These are phyloP conservation scores for Tardiomyces depauwii DNA, from an alignment of 1,139 yeast species.

Conservation along the genomic window DNA sequence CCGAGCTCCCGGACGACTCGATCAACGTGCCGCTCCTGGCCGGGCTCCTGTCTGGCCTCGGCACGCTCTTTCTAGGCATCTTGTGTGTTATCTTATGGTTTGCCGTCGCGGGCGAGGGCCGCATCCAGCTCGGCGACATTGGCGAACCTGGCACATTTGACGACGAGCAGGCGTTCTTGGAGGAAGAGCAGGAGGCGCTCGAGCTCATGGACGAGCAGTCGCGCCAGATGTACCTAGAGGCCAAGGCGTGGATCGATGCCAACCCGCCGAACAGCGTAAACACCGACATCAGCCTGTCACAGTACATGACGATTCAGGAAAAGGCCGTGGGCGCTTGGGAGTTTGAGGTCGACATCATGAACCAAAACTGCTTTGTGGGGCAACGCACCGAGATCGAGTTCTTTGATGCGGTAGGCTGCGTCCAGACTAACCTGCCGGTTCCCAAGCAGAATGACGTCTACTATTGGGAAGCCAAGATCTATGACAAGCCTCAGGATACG, in stretches of 20 bases:
- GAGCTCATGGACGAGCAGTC: constrained; percentile 47
- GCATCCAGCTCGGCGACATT: constrained; percentile 28
- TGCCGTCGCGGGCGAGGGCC: constrained; percentile 21
- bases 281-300: constrained; percentile 32
- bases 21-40: constrained; percentile 16
- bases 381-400: constrained; percentile 74
- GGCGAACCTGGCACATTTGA: constrained; percentile 47
- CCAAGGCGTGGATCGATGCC: constrained; percentile 37
- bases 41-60: constrained; percentile 27
- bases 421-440: constrained; percentile 77
- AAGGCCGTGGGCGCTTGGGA: constrained; percentile 94
- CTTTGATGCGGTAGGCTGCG: constrained; percentile 53
- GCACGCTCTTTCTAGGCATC: constrained; percentile 22
- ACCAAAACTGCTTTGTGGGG: constrained; percentile 48
- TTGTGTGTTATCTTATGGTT: constrained; percentile 24
- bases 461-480: constrained; percentile 77
- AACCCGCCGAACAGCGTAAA: constrained; percentile 34
- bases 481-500: constrained; percentile 46
- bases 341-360: constrained; percentile 57
- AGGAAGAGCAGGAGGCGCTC: constrained; percentile 63
- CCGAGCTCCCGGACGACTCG: background rate
- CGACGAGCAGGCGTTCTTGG: constrained; percentile 50
- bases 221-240: constrained; percentile 38
- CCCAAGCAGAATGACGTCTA: constrained; percentile 82
- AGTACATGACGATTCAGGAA: constrained; percentile 62